Evolutionary conservation across 805 yeast species (phyloP).

Genomic region (Hanseniaspora clermontiae): DNA sequence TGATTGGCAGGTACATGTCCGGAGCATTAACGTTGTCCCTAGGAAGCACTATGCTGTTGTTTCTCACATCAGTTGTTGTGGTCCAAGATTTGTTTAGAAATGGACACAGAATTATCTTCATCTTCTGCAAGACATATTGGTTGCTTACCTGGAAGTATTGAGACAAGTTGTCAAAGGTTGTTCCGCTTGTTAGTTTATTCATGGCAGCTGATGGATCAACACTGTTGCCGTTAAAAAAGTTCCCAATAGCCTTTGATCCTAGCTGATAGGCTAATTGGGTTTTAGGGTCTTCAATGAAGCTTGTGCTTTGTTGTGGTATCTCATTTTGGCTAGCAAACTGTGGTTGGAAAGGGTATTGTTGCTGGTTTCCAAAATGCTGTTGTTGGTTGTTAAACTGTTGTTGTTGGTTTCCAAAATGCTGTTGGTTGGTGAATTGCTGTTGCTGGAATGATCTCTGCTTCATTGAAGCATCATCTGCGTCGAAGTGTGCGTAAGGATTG

Average conservation of each 20-base stretch:
- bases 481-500: slow-evolving; percentile 7
- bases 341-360: neutral
- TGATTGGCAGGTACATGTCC: slow-evolving; percentile 85
- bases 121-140: slow-evolving; percentile 64
- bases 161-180: slow-evolving; percentile 42
- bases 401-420: neutral
- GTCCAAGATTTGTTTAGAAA: slow-evolving; percentile 77
- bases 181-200: slow-evolving; percentile 28
- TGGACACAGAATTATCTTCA: slow-evolving; percentile 68
- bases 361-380: neutral
- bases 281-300: slow-evolving; percentile 60
- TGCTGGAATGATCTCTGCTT: slow-evolving; percentile 6
- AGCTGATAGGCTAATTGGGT: slow-evolving; percentile 78
- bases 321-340: slow-evolving; percentile 10
- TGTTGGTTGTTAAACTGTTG: slow-evolving; percentile 9
- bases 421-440: neutral
- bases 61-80: slow-evolving; percentile 30
- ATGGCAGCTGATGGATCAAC: slow-evolving; percentile 37
- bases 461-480: neutral
- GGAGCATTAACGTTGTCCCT: slow-evolving; percentile 85
- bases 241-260: slow-evolving; percentile 63
- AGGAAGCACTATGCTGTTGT: slow-evolving; percentile 32
- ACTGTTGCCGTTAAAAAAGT: slow-evolving; percentile 20
- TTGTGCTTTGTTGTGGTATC: slow-evolving; percentile 15
- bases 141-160: slow-evolving; percentile 89